Evolutionary conservation across 306 rosid species (phyloP), one percentile per base, ranked within the genome.

Genomic region (Corylus americana): DNA sequence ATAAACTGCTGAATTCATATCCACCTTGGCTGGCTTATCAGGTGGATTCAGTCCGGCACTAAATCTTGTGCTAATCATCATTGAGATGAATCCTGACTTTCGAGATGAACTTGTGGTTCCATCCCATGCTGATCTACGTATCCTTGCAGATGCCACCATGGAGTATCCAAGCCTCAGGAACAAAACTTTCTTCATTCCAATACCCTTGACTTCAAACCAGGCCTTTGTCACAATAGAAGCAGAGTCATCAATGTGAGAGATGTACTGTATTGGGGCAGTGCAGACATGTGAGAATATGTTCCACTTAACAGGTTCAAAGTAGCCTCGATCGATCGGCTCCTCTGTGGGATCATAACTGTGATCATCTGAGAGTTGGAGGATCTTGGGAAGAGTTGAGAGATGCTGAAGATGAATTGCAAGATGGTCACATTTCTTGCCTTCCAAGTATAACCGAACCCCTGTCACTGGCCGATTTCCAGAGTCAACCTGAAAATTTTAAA

Each of bases 361-460:
- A 79, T 87, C 92, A 57, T 89, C 91, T 14, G 91, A 84, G 78
- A 95, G 84, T 75, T 83, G 89, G 18, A 91, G 86, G 63, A 55
- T 76, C 11, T 85, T 78, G 29, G 98, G 98, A 78, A 84, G 83
- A 51, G 84, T 88, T 29, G 97, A 78, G 44, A 95, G 98, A 81
- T 95, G 98, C 82, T 91, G 98, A 57, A 95, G 94, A 88, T 95
- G 98, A 84, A 95, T 84, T 44, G 94, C 92, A 4, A 92, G 80
- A 71, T 83, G 98, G 76, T 92, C 70, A 12, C 89, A 82, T 74
- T 86, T 95, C 79, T 88, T 90, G 59, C 97, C 97, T 91, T 92
- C 98, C 81, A 92, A 80, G 83, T 91, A 89, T 63, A 95, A 78
- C 1, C 97, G 98, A 64, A 92, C 74, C 22, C 95, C 97, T 16